Base-by-base conservation (phyloP, 2,329 filamentous ascomycete genomes). In the Cucurbitaria berberidis region DNA sequence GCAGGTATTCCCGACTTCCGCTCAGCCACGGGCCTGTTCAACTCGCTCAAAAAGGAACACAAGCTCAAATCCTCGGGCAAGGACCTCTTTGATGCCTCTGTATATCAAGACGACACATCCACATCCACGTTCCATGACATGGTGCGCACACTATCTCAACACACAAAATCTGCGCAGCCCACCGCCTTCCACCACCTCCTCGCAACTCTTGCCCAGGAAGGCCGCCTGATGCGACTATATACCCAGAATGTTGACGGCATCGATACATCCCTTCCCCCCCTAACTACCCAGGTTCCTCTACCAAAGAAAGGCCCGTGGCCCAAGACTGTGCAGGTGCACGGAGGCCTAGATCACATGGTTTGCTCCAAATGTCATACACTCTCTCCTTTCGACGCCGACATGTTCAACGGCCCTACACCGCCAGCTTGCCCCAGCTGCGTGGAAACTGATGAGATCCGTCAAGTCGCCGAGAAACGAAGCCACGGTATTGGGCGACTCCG, bases 1-100 rank as follows among this genome's bases (percentile, higher is more conserved):
- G 93, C 95, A 64, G 95, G 95, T 59, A 96, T 99, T 67, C 95
- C 95, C 66, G 95, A 99, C 75, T 99, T 99, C 70, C 91, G 95
- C 62, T 99, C 95, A 5, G 88, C 90, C 10, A 89, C 87, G 53
- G 95, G 95, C 45, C 84, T 99, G 3, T 99, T 99, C 77, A 89
- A 87, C 53, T 90, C 89, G 16, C 82, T 96, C 22, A 89, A 90
- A 61, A 89, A 86, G 57, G 89, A 96, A 70, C 91, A 97, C 76
- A 96, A 95, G 64, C 82, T 97, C 57, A 96, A 96, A 73, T 86
- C 89, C 19, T 97, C 95, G 0, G 95, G 95, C 46, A 97, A 98
- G 76, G 88, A 96, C 63, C 84, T 99, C 0, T 99, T 99, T 71
- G 95, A 99, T 77, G 95, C 95, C 46, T 96, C 93, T 7, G 95